A percentile compares a stretch with the other conserved stretches of the same genome.
Conservation (phyloP, 331 rosid species). For the Cucumis variabilis region DNA sequence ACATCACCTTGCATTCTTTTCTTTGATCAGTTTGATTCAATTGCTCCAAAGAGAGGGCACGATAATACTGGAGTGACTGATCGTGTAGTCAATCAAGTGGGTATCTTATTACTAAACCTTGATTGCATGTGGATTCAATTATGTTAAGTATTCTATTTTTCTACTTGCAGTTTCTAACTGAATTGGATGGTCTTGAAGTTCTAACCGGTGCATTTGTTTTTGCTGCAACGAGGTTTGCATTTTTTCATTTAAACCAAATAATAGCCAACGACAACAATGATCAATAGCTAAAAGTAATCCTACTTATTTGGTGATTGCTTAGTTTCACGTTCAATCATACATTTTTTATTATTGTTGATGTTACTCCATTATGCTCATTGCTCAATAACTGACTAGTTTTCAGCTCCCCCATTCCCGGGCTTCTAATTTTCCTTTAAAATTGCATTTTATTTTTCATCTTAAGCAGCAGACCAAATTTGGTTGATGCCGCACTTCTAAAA, state of each 20-base stretch:
- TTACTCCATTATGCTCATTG: background rate
- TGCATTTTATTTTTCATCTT: slow-evolving; percentile 41
- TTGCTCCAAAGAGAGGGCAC: slow-evolving; percentile 98
- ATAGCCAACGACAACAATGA: background rate
- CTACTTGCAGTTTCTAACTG: slow-evolving; percentile 79
- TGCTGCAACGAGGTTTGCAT: slow-evolving; percentile 96
- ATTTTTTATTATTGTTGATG: background rate
- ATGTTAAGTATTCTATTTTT: slow-evolving; percentile 38
- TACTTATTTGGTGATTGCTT: background rate
- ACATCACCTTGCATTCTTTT: slow-evolving; percentile 97
- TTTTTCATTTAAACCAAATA: slow-evolving; percentile 21
- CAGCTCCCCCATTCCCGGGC: background rate
- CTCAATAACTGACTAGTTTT: slow-evolving; percentile 11
- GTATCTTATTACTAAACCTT: slow-evolving; percentile 34
- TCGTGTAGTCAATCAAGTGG: slow-evolving; percentile 97
- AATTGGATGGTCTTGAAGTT: slow-evolving; percentile 95
- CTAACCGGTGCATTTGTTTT: slow-evolving; percentile 95
- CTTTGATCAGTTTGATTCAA: slow-evolving; percentile 97
- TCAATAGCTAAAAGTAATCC: background rate
- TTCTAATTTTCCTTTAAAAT: background rate
- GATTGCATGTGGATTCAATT: slow-evolving; percentile 19
- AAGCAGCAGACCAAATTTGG: slow-evolving; percentile 98
- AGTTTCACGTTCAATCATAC: background rate
- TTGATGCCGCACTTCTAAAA: slow-evolving; percentile 93
- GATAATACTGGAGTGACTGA: slow-evolving; percentile 99